Base-by-base conservation (phyloP, 2,329 filamentous ascomycete species). In the Talaromyces sp. region DNA sequence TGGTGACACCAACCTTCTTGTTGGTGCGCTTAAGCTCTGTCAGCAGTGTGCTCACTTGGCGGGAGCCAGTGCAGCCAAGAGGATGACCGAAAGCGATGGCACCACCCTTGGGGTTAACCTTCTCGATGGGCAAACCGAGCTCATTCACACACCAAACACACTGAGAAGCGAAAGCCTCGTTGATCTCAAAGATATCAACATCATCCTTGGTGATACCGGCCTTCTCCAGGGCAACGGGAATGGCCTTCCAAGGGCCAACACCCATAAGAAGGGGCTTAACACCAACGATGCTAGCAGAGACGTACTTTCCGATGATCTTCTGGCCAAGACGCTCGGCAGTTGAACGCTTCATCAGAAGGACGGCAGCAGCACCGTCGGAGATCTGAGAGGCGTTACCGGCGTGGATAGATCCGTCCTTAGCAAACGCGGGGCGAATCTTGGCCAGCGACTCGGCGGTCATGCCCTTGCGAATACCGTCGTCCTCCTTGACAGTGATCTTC, bases 161-260 rank as follows among this genome's bases (percentile, higher is more conserved):
- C 82, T 97, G 93, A 59, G 86, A 90, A 29, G 94, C 94, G 74
- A 99, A 99, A 1, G 94, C 94, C 83, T 99, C 94, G 80, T 99
- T 99, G 82, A 99, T 97, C 84, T 99, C 94, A 69, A 85, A 97
- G 69, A 97, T 93, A 72, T 97, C 94, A 27, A 99, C 91, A 63
- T 97, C 93, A 52, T 96, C 88, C 75, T 87, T 90, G 70, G 80
- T 81, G 65, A 99, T 86, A 55, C 92, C 91, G 0, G 92, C 90
- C 73, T 94, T 92, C 71, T 90, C 83, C 51, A 97, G 86, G 3
- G 90, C 92, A 71, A 92, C 89, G 60, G 94, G 94, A 68, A 99
- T 97, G 52, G 94, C 92, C 76, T 92, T 92, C 85, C 91, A 96
- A 46, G 94, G 94, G 1, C 94, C 94, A 62, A 96, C 82, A 58